phyloP scores from a whole-genome alignment of 1,284 basidiomycete species.

The Dichomitus squalens region DNA sequence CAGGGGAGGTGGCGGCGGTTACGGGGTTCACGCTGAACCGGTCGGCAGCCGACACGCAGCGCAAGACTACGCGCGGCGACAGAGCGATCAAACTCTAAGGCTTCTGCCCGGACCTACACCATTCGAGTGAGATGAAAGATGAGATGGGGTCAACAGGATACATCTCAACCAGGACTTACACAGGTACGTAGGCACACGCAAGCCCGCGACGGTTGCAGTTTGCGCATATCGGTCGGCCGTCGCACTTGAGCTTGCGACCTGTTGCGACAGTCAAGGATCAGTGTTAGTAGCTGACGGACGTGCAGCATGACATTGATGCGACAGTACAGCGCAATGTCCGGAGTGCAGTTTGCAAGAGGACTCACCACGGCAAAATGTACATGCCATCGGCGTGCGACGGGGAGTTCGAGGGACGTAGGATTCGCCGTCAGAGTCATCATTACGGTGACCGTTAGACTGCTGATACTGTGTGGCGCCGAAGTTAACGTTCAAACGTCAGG shows the following conservation, averaged over 20 bases:
- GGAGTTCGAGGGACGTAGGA: constrained; percentile 33
- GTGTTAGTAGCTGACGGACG: background rate
- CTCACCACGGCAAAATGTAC: constrained; percentile 35
- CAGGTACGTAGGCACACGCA: constrained; percentile 34
- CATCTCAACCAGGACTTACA: constrained; percentile 10
- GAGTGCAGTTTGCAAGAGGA: background rate
- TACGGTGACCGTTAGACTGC: constrained; percentile 14
- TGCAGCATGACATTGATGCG: too few species aligned
- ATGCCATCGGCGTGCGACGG: constrained; percentile 36
- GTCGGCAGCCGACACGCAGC: background rate
- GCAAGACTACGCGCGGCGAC: background rate
- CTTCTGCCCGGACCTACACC: constrained; percentile 9
- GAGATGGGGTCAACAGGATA: background rate
- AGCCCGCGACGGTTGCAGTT: constrained; percentile 36
- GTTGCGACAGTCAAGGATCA: background rate
- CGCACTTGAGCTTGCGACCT: constrained; percentile 38
- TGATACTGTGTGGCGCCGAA: constrained; percentile 9
- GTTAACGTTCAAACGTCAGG: background rate
- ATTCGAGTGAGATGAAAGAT: background rate
- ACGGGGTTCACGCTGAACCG: background rate
- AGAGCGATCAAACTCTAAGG: background rate
- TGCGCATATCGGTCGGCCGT: constrained; percentile 34
- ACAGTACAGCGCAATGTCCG: background rate
- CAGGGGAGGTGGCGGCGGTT: background rate
- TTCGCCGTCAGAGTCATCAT: constrained; percentile 33